Percentiles rank a stretch among this genome's conserved stretches.
Evolutionary conservation across 2,329 filamentous ascomycete genomes (phyloP).

Genomic region (Xylaria sp.): DNA sequence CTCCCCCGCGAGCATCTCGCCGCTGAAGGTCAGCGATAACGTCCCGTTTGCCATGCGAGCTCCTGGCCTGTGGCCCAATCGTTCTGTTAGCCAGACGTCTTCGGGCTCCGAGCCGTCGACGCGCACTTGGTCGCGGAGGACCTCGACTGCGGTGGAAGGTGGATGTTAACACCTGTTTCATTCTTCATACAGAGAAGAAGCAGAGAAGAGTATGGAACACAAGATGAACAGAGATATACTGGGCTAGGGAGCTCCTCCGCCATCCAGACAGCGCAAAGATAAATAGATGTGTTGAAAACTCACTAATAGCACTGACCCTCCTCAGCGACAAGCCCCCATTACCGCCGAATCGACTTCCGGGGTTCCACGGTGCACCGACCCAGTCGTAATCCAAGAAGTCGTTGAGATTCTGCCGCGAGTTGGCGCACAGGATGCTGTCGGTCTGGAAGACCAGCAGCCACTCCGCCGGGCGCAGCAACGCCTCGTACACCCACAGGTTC

Average conservation of each 20-base stretch:
- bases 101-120: constrained; percentile 59
- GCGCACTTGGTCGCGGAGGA: constrained; percentile 60
- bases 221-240: no score
- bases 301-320: constrained; percentile 60
- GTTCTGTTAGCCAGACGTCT: constrained; percentile 66
- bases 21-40: constrained; percentile 60
- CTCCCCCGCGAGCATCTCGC: constrained; percentile 58
- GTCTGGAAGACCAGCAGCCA: constrained; percentile 66
- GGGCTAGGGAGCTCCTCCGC: neutral
- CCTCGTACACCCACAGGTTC: constrained; percentile 62
- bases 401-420: constrained; percentile 58
- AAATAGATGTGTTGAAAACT: constrained; percentile 2
- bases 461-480: constrained; percentile 60
- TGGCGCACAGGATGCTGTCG: constrained; percentile 66
- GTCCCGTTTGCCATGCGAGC: constrained; percentile 63
- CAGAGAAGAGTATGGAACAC: no score
- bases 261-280: neutral
- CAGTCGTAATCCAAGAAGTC: constrained; percentile 64
- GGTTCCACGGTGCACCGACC: constrained; percentile 50
- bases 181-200: neutral
- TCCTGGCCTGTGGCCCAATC: constrained; percentile 60
- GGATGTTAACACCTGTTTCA: constrained; percentile 1
- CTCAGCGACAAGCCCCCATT: constrained; percentile 65
- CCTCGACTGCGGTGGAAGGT: constrained; percentile 49
- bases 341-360: constrained; percentile 56